A percentile compares a stretch with the other conserved stretches of the same genome.
These are phyloP conservation scores for Populus davidiana DNA, from an alignment of 345 rosid species.

Conservation along the genomic window DNA sequence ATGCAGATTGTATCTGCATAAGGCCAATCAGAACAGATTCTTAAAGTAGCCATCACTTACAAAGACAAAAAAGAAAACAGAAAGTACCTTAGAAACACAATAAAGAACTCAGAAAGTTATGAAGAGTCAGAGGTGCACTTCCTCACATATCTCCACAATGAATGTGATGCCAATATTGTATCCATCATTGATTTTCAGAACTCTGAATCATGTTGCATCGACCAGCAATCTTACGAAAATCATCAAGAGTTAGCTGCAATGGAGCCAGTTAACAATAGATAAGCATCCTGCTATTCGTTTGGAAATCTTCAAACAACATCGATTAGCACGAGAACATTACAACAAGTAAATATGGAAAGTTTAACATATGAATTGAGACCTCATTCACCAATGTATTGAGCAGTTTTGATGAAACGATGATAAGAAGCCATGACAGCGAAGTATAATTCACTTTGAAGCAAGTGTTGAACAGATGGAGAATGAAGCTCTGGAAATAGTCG, in stretches of 20 bases:
- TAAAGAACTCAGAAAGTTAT: background rate
- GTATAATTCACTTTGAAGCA: background rate
- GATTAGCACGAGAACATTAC: background rate
- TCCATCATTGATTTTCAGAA: constrained; percentile 15
- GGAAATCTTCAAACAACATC: background rate
- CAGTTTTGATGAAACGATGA: background rate
- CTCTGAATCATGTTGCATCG: constrained; percentile 58
- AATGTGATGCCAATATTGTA: background rate
- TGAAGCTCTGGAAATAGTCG: background rate
- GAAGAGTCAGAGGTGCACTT: background rate
- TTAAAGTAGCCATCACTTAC: no score
- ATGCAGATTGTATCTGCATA: no score
- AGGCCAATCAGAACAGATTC: no score
- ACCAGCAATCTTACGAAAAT: constrained; percentile 52
- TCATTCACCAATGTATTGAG: background rate
- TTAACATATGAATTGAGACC: background rate
- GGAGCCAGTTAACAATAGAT: background rate
- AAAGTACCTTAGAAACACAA: no score
- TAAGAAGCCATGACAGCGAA: background rate
- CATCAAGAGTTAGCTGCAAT: constrained; percentile 66
- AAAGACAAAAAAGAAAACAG: no score
- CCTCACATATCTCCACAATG: constrained; percentile 8
- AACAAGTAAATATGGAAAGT: background rate
- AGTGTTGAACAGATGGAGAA: background rate
- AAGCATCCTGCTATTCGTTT: background rate